Percentiles rank a stretch among this genome's conserved stretches.
These are phyloP conservation scores for Chytriomyces hyalinus DNA, from an alignment of 192 early-diverging fungal genomes.

Conservation along the genomic window DNA sequence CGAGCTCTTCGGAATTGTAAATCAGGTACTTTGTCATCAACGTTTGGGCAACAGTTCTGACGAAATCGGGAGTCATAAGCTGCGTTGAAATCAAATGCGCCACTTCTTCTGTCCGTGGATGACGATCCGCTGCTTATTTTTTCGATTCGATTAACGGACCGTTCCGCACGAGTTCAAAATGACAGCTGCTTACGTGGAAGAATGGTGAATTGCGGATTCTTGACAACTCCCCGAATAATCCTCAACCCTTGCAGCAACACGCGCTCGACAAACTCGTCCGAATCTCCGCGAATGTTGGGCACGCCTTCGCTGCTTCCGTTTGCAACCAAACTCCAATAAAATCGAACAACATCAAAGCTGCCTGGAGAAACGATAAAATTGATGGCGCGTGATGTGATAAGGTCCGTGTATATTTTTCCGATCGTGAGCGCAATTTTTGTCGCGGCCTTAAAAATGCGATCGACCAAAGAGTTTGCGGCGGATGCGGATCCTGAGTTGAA, in stretches of 20 bases:
- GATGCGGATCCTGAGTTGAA: too few species aligned
- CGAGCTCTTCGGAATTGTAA: constrained; percentile 71
- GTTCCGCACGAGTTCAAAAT: not conserved
- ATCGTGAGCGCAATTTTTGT: constrained; percentile 62
- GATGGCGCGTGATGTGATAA: constrained; percentile 69
- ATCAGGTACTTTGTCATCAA: constrained; percentile 78
- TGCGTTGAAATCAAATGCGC: constrained; percentile 14
- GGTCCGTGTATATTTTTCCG: constrained; percentile 80
- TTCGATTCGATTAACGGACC: too few species aligned
- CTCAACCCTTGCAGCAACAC: constrained; percentile 23
- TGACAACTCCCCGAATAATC: constrained; percentile 16
- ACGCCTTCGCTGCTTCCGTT: constrained; percentile 11
- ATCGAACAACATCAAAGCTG: constrained; percentile 67
- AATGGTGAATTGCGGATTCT: constrained; percentile 23
- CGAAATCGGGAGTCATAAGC: constrained; percentile 74
- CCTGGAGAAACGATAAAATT: constrained; percentile 68
- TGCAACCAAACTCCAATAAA: constrained; percentile 75
- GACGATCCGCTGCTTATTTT: constrained; percentile 15
- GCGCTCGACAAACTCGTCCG: constrained; percentile 25
- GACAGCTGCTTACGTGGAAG: constrained; percentile 13
- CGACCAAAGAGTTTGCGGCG: not conserved
- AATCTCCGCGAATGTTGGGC: constrained; percentile 11
- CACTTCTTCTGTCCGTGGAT: constrained; percentile 25
- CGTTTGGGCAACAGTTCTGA: constrained; percentile 67
- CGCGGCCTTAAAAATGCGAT: constrained; percentile 22